Evolutionary conservation across 1,284 basidiomycete genomes (phyloP).

Genomic region (Rhodotorula glutinis): DNA sequence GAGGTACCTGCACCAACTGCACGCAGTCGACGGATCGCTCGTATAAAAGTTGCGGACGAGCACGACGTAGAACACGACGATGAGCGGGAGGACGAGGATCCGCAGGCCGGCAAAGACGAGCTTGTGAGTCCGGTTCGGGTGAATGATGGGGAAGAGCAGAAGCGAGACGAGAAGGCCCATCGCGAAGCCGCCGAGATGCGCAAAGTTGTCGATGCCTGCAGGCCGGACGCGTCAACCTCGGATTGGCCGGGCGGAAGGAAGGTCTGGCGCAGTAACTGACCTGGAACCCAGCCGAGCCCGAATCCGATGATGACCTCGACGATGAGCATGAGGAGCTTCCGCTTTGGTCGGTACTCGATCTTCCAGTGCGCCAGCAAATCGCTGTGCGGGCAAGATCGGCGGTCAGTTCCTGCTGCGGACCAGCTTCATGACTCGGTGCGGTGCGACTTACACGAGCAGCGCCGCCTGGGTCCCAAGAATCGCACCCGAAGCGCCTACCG

Average conservation of each 20-base stretch:
- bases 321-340: conserved; percentile 74
- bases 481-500: conserved; percentile 88
- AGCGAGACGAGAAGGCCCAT: conserved; percentile 77
- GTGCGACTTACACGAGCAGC: conserved; percentile 54
- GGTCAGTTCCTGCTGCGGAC: not conserved
- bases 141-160: conserved; percentile 83
- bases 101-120: conserved; percentile 72
- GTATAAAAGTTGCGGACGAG: conserved; percentile 86
- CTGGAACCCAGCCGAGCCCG: conserved; percentile 73
- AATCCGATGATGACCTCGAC: conserved; percentile 81
- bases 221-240: not conserved
- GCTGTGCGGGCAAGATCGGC: not conserved
- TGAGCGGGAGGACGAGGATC: conserved; percentile 66
- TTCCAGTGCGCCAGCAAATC: conserved; percentile 91
- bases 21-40: conserved; percentile 70
- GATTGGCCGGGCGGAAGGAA: not conserved
- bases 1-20: conserved; percentile 82
- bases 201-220: conserved; percentile 51
- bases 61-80: conserved; percentile 75
- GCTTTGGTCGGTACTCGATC: conserved; percentile 72
- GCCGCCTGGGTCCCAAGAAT: conserved; percentile 90
- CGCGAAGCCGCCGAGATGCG: conserved; percentile 46
- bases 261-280: not conserved
- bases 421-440: no score
- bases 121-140: conserved; percentile 63